Conservation (phyloP, 1,284 basidiomycete genomes). For the Irpex rosettiformis region DNA sequence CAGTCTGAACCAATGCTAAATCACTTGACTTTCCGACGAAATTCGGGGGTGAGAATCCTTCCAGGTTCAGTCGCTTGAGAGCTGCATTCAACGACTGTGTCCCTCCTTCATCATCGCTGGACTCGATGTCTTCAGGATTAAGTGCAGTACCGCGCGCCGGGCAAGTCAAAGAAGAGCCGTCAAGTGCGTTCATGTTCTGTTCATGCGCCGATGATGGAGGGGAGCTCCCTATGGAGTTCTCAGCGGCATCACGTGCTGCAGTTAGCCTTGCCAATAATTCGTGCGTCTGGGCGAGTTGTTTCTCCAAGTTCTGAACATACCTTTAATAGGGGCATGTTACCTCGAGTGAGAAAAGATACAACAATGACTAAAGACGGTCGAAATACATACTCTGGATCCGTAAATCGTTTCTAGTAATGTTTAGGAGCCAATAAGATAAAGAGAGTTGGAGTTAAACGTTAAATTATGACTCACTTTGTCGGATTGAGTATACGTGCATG, state of each 20-base stretch:
- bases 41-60: not conserved
- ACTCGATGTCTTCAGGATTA: conserved; percentile 3
- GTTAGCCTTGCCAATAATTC: conserved; percentile 1
- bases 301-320: conserved; percentile 6
- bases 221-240: not conserved
- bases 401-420: conserved; percentile 4
- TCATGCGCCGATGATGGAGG: not conserved
- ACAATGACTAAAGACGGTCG: not conserved
- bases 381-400: conserved; percentile 12
- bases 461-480: not conserved
- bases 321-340: not conserved
- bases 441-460: no score
- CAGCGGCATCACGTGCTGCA: not conserved
- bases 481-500: conserved; percentile 7
- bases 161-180: not conserved
- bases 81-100: not conserved
- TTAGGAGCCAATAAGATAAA: not conserved
- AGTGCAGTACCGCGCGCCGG: not conserved
- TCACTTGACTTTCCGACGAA: conserved; percentile 9
- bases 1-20: conserved; percentile 3
- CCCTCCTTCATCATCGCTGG: conserved; percentile 6
- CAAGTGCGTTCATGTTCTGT: not conserved
- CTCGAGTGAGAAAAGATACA: not conserved
- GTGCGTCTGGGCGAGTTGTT: conserved; percentile 7
- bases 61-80: not conserved